Evolutionary conservation across 2,329 filamentous ascomycete species (phyloP), one percentile per base, ranked within the genome.

Genomic region (Ophiostoma ulmi): DNA sequence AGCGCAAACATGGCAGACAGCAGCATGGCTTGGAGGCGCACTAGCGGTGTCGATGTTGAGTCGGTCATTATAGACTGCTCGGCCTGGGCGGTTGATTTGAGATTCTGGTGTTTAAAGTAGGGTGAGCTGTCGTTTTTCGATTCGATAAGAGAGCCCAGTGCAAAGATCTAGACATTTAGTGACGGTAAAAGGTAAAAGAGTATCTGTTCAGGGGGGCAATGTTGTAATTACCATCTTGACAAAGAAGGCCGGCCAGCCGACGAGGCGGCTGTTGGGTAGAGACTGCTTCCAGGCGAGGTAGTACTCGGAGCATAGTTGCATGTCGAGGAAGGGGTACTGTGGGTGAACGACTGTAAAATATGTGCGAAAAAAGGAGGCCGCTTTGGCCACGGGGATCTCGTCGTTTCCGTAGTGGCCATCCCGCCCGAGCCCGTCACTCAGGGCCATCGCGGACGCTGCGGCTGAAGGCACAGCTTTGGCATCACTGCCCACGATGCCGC

Each of bases 1-100:
- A 72, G 67, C 7, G 71, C 69, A 68, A 69, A 72, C 67, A 72
- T 72, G 67, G 69, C 71, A 14, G 69, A 72, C 69, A 72, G 44
- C 17, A 72, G 52, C 71, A 72, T 72, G 39, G 71, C 71, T 17
- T 72, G 71, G 5, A 72, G 67, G 14, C 71, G 69, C 44, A 69
- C 11, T 1, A 72, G 71, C 2, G 69, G 71, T 8, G 71, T 70
- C 14, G 67, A 69, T 2, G 69, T 71, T 2, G 48, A 52, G 67
- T 71, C 69, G 1, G 71, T 39, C 67, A 72, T 68, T 63, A 72
- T 69, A 35, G 61, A 71, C 61, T 72, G 71, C 48, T 72, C 71
- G 5, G 71, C 71, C 64, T 72, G 69, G n/a, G 71, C 71, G 5
- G 38, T 70, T 3, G 71, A 67, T 41, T 70, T 72, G 26, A 72